Evolutionary conservation across 2,329 filamentous ascomycete species (phyloP), one percentile per base, ranked within the genome.

Genomic region (Nigrospora osmanthi): DNA sequence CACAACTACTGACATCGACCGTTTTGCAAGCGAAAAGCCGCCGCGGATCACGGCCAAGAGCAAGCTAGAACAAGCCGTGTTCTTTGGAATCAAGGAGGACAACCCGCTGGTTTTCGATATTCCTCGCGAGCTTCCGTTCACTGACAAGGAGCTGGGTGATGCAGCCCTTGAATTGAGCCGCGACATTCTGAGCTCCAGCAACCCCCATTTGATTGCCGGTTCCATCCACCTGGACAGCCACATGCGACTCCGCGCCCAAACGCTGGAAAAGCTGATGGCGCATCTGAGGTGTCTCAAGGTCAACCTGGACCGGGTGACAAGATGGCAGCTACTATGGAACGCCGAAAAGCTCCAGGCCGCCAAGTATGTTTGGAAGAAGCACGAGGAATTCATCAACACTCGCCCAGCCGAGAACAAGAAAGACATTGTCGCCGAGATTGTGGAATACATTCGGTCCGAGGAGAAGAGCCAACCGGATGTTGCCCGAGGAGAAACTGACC

Each of bases 1-100:
- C 36, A 69, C 77, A 15, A 72, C 78, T 16, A 72, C 73, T 9
- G 77, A 83, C 42, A 67, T 79, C 38, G 74, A 80, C 49, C 77
- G 74, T 47, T 81, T 84, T 54, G 72, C 72, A 12, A 77, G 75
- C 49, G 75, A 77, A 43, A 65, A 68, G 43, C 72, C 78, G 5
- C 80, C 79, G 1, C 66, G 72, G 52, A 78, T 95, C 14, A 90
- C 87, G 1, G 86, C 88, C 7, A 93, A 89, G 65, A 87, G 82
- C 65, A 95, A 93, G 65, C 75, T 98, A 35, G 89, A 96, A 59
- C 90, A 98, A 66, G 90, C 90, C 3, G 86, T 97, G 1, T 97
- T 96, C 66, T 97, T 89, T 60, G 90, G 90, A 2, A 81, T 80
- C 40, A 81, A 87, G 59, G 76, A 83, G 49, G 81, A 87, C 57